These are phyloP conservation scores for Rhizopogon sp. DNA, from an alignment of 768 basidiomycete genomes.

Conservation along the genomic window DNA sequence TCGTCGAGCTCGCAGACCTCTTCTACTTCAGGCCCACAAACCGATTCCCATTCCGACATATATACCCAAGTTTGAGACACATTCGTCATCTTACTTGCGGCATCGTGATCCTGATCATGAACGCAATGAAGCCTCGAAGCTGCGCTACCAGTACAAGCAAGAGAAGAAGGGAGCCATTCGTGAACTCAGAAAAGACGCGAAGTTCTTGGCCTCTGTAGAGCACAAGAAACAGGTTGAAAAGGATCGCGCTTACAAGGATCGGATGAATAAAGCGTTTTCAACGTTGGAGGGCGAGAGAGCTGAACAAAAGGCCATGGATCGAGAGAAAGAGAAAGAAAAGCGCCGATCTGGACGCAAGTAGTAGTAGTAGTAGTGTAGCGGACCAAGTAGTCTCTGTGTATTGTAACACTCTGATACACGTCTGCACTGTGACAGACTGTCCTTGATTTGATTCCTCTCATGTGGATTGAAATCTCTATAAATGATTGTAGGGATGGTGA, in stretches of 20 bases:
- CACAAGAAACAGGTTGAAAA: conserved; percentile 82
- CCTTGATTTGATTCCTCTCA: too few relatives aligned
- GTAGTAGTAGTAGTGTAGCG: conserved; percentile 30
- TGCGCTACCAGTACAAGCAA: conserved; percentile 87
- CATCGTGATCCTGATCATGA: conserved; percentile 90
- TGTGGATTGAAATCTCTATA: too few relatives aligned
- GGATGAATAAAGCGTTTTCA: conserved; percentile 78
- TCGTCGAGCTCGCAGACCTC: conserved; percentile 65
- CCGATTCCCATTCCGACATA: conserved; percentile 93
- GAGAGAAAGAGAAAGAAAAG: conserved; percentile 75
- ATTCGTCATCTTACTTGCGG: conserved; percentile 69
- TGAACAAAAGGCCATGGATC: conserved; percentile 90
- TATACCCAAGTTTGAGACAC: conserved; percentile 87
- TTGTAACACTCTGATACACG: neutral
- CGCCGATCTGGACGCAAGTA: conserved; percentile 73
- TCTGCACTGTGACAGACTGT: neutral
- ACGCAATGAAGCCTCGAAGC: conserved; percentile 79
- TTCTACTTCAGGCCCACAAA: conserved; percentile 87
- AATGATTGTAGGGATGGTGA: too few relatives aligned
- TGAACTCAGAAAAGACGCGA: conserved; percentile 92
- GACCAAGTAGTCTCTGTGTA: neutral
- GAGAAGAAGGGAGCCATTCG: conserved; percentile 96
- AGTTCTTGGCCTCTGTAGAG: conserved; percentile 87
- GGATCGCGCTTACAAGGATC: conserved; percentile 72
- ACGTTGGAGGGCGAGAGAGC: conserved; percentile 84